Conservation (phyloP, 805 yeast species). For the Ogataea pignaliae region DNA sequence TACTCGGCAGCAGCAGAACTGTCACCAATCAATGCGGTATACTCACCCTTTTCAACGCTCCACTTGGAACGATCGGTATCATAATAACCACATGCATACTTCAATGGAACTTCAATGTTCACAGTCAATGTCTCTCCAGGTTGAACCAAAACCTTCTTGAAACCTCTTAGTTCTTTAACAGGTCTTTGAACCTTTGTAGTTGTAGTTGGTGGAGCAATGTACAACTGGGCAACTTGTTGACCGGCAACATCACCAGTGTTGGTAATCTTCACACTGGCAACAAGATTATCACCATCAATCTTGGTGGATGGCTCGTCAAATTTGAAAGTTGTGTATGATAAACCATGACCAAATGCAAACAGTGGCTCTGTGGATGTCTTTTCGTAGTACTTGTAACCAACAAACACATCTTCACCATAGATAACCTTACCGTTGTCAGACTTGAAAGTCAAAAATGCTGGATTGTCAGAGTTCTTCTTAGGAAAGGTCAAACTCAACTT, state of each 20-base stretch:
- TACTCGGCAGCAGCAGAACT: constrained; percentile 11
- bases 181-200: constrained; percentile 39
- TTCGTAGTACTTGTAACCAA: constrained; percentile 62
- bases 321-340: constrained; percentile 53
- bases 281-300: constrained; percentile 17
- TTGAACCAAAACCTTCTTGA: constrained; percentile 42
- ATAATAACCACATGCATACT: constrained; percentile 52
- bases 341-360: constrained; percentile 61
- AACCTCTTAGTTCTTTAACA: constrained; percentile 56
- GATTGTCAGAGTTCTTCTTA: constrained; percentile 45
- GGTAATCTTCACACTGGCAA: constrained; percentile 36
- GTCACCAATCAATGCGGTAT: constrained; percentile 44
- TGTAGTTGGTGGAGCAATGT: constrained; percentile 36
- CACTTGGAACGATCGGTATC: constrained; percentile 46
- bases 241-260: constrained; percentile 49
- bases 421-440: constrained; percentile 49
- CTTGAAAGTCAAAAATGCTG: constrained; percentile 48
- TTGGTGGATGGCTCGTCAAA: constrained; percentile 35
- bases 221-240: constrained; percentile 53
- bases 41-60: constrained; percentile 48
- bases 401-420: constrained; percentile 64
- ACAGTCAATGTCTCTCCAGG: constrained; percentile 41
- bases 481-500: constrained; percentile 57
- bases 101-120: constrained; percentile 35
- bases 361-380: constrained; percentile 42